Evolutionary conservation across 2,329 filamentous ascomycete genomes (phyloP).

Genomic region (Phialophora macrospora): DNA sequence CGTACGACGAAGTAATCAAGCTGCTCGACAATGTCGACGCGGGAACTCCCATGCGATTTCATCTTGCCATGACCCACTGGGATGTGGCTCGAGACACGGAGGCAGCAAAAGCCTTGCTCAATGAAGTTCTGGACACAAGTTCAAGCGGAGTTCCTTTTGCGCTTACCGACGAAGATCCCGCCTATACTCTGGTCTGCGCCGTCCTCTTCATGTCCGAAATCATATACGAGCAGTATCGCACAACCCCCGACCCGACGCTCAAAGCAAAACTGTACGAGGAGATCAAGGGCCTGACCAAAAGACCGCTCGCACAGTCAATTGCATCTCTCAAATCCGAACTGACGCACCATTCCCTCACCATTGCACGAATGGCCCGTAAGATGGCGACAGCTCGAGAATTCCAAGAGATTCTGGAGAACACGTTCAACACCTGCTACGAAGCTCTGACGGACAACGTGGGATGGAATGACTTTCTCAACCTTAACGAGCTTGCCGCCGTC

Average conservation of each 20-base stretch:
- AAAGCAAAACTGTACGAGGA: constrained; percentile 10
- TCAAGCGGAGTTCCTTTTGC: background rate
- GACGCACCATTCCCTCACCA: constrained; percentile 2
- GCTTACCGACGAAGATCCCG: constrained; percentile 16
- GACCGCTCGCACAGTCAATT: constrained; percentile 5
- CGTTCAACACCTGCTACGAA: constrained; percentile 8
- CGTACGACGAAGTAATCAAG: constrained; percentile 16
- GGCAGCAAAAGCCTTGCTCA: constrained; percentile 14
- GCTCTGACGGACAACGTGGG: constrained; percentile 9
- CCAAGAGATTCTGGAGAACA: background rate
- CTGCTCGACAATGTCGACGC: constrained; percentile 14
- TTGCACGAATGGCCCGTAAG: constrained; percentile 11
- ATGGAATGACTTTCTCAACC: constrained; percentile 15
- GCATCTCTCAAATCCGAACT: constrained; percentile 14
- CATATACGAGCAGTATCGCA: constrained; percentile 15
- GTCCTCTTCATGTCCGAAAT: constrained; percentile 10
- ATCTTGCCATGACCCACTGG: constrained; percentile 9
- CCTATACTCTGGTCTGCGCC: constrained; percentile 1
- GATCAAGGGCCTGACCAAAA: constrained; percentile 15
- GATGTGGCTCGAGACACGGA: background rate
- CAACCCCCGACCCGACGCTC: background rate
- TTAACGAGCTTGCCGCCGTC: constrained; percentile 1
- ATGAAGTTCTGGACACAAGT: constrained; percentile 12
- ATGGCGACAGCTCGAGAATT: constrained; percentile 13
- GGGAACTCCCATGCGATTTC: constrained; percentile 7